Conservation (phyloP, 495 filamentous ascomycete genomes). For the Pseudotulostoma volvatum region DNA sequence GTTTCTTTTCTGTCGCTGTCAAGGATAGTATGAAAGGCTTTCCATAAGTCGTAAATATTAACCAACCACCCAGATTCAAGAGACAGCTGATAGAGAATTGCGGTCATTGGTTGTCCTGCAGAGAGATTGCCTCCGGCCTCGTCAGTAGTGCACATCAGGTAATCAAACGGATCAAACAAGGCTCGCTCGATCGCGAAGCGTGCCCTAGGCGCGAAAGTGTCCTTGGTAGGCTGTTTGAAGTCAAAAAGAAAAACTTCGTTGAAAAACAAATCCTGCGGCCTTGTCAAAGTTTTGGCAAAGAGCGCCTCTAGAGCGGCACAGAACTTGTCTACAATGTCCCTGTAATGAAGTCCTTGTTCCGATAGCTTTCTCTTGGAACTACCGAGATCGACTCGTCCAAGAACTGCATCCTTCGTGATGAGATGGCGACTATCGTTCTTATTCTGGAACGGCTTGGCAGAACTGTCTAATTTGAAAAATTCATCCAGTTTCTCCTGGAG, state of each 20-base stretch:
- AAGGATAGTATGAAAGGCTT: constrained; percentile 64
- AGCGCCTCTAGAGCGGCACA: constrained; percentile 35
- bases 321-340: constrained; percentile 53
- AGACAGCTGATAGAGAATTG: constrained; percentile 82
- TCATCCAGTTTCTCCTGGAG: constrained; percentile 17
- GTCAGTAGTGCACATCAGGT: constrained; percentile 50
- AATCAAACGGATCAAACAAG: constrained; percentile 66
- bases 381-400: constrained; percentile 73
- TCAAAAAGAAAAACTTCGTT: constrained; percentile 79
- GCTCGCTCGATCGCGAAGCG: constrained; percentile 68
- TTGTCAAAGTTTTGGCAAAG: constrained; percentile 35
- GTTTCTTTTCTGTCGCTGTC: constrained; percentile 42
- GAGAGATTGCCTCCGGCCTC: constrained; percentile 22
- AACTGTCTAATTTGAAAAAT: constrained; percentile 22
- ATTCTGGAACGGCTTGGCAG: constrained; percentile 44
- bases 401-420: constrained; percentile 68
- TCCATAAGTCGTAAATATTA: constrained; percentile 81
- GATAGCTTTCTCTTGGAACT: constrained; percentile 61
- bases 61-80: constrained; percentile 76
- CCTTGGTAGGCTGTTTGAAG: constrained; percentile 57
- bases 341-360: constrained; percentile 59
- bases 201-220: constrained; percentile 67
- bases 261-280: constrained; percentile 48
- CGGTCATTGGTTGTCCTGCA: constrained; percentile 54
- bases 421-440: constrained; percentile 56